These are phyloP conservation scores for Botrytis hyacinthi DNA, from an alignment of 2,329 filamentous ascomycete genomes.

Conservation along the genomic window DNA sequence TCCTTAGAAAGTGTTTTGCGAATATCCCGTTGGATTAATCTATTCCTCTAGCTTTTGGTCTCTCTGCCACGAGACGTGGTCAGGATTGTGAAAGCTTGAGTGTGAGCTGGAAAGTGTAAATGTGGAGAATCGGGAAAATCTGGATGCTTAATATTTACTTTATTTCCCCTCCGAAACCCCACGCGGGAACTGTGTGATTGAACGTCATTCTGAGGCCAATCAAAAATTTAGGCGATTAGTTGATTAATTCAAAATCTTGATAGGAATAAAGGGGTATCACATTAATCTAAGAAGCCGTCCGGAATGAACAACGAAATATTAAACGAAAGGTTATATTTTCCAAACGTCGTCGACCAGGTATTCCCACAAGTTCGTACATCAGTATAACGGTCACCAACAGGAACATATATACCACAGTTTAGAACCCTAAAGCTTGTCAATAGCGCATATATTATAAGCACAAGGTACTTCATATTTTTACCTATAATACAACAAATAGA, in stretches of 20 bases:
- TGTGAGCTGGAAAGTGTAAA: background rate
- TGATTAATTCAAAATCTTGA: background rate
- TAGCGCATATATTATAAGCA: background rate
- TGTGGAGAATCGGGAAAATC: background rate
- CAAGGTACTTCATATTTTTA: background rate
- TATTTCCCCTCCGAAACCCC: background rate
- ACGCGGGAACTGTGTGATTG: background rate
- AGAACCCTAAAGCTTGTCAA: background rate
- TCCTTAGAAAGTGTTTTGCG: background rate
- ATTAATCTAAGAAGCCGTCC: background rate
- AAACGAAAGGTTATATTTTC: background rate
- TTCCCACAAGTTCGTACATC: constrained; percentile 14
- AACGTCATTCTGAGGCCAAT: background rate
- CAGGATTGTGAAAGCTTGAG: constrained; percentile 1
- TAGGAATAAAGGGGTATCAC: background rate
- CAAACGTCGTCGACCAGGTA: background rate
- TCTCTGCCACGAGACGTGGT: background rate
- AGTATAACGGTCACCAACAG: background rate
- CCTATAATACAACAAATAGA: background rate
- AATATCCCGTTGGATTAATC: background rate
- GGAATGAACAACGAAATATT: background rate
- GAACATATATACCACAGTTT: background rate
- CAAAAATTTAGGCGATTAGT: background rate
- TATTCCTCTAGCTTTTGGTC: background rate
- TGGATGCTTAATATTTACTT: constrained; percentile 1